Evolutionary conservation across 23 red algal genomes (phyloP), one percentile per base, ranked within the genome.

Genomic region (Cyanidioschyzon merolae): DNA sequence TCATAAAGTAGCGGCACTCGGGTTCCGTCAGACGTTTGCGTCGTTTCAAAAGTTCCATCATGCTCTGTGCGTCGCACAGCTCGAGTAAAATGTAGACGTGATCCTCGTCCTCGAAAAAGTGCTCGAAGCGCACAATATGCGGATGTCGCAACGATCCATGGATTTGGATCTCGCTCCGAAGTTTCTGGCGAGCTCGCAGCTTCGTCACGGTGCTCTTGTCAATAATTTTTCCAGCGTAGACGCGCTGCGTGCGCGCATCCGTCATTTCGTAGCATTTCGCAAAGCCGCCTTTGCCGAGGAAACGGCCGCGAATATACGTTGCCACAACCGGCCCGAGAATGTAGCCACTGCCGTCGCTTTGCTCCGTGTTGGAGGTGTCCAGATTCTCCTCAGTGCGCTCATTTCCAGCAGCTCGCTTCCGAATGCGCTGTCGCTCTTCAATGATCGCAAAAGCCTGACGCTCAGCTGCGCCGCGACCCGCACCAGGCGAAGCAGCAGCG

Each of bases 51-150:
- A 89, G 39, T 45, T 89, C 91, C 76, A 95, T 79, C 38, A 95
- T 37, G 57, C 84, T 84, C 34, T 74, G 68, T 29, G 83, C 87
- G 35, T 76, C 81, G 3, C 82, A 86, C 45, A 95, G 75, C 31
- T 89, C 82, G 84, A 95, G 86, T 38, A 95, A 78, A 74, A 95
- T 87, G 39, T 88, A 89, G 36, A 95, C 83, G 74, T 95, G 82
- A 30, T 82, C 85, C 34, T 89, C 79, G 12, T 75, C 76, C 68
- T 89, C 82, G 50, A 95, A 83, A 35, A 84, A 86, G 41, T 90
- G 83, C 67, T 89, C 83, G 67, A 95, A 83, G 31, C 50, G 59
- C 41, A 86, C 82, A 37, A 95, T 89, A 36, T 89, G 83, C 38
- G 83, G 91, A 63, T 95, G 91, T 29, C 83, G 81, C 25, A 95